Evolutionary conservation across 164 flowering plant genomes (phyloP).

Genomic region (Houttuynia cordata): DNA sequence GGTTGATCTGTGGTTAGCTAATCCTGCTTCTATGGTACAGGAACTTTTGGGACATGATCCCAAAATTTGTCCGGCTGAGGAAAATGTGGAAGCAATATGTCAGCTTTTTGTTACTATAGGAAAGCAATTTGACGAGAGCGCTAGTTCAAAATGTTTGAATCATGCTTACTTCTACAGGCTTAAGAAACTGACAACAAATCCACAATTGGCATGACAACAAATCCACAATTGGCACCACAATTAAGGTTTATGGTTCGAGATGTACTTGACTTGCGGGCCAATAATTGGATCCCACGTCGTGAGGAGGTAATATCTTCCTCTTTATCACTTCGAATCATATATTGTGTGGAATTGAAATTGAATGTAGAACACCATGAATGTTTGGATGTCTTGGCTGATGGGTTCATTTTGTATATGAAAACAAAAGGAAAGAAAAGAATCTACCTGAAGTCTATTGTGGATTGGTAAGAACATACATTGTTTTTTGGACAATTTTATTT

Average conservation of each 20-base stretch:
- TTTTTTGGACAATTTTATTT: no score
- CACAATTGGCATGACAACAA: no score
- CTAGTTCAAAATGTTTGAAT: conserved; percentile 56
- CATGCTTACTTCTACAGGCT: conserved; percentile 62
- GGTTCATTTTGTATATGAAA: neutral
- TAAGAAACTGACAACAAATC: conserved; percentile 55
- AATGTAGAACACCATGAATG: neutral
- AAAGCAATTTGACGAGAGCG: conserved; percentile 86
- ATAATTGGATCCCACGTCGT: conserved; percentile 86
- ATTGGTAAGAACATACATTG: no score
- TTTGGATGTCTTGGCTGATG: neutral
- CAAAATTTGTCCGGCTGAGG: conserved; percentile 77
- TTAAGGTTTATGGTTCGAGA: conserved; percentile 75
- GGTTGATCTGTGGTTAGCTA: neutral
- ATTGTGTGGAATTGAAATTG: neutral
- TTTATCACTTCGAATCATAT: neutral
- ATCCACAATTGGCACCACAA: conserved; percentile 63
- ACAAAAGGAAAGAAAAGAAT: no score
- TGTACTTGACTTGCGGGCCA: conserved; percentile 72
- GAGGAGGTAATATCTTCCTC: conserved; percentile 48
- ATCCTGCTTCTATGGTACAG: conserved; percentile 21
- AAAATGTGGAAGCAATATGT: conserved; percentile 95
- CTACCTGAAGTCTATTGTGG: no score
- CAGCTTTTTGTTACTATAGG: conserved; percentile 91
- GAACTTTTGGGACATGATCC: conserved; percentile 71